Evolutionary conservation across 78 protist genomes (phyloP).

Genomic region (Capsaspora owczarzaki): DNA sequence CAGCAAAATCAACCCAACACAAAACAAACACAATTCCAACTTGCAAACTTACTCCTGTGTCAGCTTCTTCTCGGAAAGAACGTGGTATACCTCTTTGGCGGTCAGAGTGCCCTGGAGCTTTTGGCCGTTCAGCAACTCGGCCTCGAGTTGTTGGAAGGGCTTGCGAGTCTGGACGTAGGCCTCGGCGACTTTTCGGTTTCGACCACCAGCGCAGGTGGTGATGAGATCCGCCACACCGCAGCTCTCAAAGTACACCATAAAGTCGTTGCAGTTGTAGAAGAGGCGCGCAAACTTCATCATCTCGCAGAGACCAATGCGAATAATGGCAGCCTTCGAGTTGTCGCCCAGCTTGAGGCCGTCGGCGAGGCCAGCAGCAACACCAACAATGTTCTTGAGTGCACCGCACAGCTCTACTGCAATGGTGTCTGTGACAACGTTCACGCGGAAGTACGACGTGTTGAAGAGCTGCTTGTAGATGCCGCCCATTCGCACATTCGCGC

Average conservation of each 20-base stretch:
- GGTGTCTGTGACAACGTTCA: constrained; percentile 30
- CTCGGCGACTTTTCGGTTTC: constrained; percentile 48
- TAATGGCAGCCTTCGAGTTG: constrained; percentile 69
- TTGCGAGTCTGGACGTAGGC: constrained; percentile 35
- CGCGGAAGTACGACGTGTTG: constrained; percentile 35
- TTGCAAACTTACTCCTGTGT: not conserved
- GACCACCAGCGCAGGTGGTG: constrained; percentile 64
- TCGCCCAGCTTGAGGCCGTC: constrained; percentile 53
- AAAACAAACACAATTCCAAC: too few species aligned
- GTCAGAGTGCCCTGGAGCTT: constrained; percentile 64
- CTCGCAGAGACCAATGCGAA: constrained; percentile 59
- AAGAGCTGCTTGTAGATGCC: constrained; percentile 20
- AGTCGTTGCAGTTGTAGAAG: constrained; percentile 10
- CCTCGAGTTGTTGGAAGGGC: constrained; percentile 41
- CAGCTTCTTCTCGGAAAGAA: constrained; percentile 21
- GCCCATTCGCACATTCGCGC: constrained; percentile 1
- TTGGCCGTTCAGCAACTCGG: constrained; percentile 54
- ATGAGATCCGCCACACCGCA: constrained; percentile 70
- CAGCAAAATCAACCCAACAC: too few species aligned
- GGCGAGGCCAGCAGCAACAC: constrained; percentile 59
- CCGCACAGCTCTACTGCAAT: constrained; percentile 55
- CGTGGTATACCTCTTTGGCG: constrained; percentile 38
- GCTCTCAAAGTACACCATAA: constrained; percentile 43
- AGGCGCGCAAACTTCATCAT: constrained; percentile 30
- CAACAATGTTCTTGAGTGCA: constrained; percentile 62